Evolutionary conservation across 2,329 filamentous ascomycete genomes (phyloP), one percentile per base, ranked within the genome.

Genomic region (Monilinia fructicola): DNA sequence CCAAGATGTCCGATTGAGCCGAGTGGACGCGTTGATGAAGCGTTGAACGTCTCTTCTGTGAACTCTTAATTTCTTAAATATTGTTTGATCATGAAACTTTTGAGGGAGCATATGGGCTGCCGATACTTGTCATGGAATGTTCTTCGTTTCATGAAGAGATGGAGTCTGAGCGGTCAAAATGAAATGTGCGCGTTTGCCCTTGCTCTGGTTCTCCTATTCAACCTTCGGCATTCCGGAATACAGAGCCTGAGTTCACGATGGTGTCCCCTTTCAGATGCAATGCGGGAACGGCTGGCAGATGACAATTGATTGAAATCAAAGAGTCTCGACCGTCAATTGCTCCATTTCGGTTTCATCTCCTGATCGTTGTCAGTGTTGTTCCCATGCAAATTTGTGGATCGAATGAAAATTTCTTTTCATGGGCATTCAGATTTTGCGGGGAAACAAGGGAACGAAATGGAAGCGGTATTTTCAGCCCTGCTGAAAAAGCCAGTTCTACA

Each of bases 401-500:
- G 21, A 35, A 48, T 60, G 56, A 60, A 60, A 60, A 48, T 60
- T 60, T 60, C 56, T 60, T 46, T 48, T n/a, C 42, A 60, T 60
- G 56, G 42, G 42, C 42, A 1, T 60, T 50, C 14, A 38, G n/a
- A 50, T 60, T 60, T 60, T 60, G 58, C 58, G 58, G 58, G 56
- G 58, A 31, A 26, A 60, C 56, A 60, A 48, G 56, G 58, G 56
- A 38, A 26, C n/a, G 12, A 50, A 10, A 26, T 52, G 4, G 44
- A 50, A 50, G 44, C 44, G n/a, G 44, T 50, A 12, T 23, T 54
- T 60, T 60, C 58, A 60, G 58, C 58, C 58, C 58, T 60, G 58
- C 46, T 60, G 56, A 21, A n/a, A 10, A 16, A 18, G 31, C 5
- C 31, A 35, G 31, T 35, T 35, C 31, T 35, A 35, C 31, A 35